These are phyloP conservation scores for Ophioceras dolichostomum DNA, from an alignment of 2,329 filamentous ascomycete genomes.

Conservation along the genomic window DNA sequence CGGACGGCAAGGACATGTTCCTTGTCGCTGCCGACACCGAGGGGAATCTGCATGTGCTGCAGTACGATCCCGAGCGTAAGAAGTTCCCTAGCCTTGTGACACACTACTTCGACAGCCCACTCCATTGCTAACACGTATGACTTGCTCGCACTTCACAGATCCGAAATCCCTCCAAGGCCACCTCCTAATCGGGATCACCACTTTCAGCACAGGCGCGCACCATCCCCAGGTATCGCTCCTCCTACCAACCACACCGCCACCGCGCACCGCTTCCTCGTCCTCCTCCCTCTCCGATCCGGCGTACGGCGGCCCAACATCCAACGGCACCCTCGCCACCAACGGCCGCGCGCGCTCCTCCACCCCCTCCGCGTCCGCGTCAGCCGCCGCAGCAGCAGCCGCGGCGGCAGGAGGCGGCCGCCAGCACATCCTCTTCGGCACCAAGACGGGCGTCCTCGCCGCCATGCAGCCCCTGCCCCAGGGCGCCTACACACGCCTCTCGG, in stretches of 20 bases:
- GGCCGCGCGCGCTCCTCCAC: too few relatives aligned
- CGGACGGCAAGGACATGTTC: conserved; percentile 70
- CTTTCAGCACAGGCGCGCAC: conserved; percentile 76
- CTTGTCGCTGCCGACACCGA: conserved; percentile 77
- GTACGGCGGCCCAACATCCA: too few relatives aligned
- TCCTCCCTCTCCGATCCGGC: too few relatives aligned
- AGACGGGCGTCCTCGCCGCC: conserved; percentile 62
- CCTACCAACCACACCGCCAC: conserved; percentile 49
- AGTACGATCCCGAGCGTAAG: conserved; percentile 91
- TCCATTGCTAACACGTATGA: too few relatives aligned
- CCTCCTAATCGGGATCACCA: conserved; percentile 72
- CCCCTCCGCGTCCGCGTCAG: too few relatives aligned
- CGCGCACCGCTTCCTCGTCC: too few relatives aligned
- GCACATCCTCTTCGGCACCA: conserved; percentile 11
- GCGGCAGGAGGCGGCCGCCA: conserved; percentile 2
- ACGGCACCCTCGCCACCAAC: too few relatives aligned
- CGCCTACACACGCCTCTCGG: conserved; percentile 71
- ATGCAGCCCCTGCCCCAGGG: conserved; percentile 69
- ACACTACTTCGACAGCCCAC: too few relatives aligned
- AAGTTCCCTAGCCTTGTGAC: too few relatives aligned
- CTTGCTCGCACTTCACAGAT: conserved; percentile 49
- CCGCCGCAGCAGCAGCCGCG: conserved; percentile 5
- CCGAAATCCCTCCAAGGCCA: conserved; percentile 87
- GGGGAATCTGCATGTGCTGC: conserved; percentile 75
- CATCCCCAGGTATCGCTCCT: conserved; percentile 63